These are phyloP conservation scores for Fusarium vanettenii DNA, from an alignment of 2,329 filamentous ascomycete genomes.

Conservation along the genomic window DNA sequence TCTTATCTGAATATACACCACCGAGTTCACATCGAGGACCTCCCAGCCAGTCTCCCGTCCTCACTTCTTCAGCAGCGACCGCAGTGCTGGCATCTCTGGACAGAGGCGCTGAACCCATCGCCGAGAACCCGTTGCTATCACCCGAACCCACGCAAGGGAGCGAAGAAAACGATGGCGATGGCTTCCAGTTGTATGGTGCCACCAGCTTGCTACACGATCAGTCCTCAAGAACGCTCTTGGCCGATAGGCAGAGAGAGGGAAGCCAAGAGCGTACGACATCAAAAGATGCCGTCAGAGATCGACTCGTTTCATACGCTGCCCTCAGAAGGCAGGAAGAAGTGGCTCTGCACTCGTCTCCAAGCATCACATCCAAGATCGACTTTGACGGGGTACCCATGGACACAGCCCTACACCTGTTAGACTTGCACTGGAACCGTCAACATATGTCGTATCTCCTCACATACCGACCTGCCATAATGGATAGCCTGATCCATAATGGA, in stretches of 20 bases:
- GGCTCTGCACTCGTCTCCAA: neutral
- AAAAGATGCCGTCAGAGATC: neutral
- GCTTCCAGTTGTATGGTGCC: neutral
- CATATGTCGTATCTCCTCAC: constrained; percentile 58
- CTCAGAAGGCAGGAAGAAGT: neutral
- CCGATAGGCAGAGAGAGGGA: neutral
- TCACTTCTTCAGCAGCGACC: neutral
- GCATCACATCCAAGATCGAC: constrained; percentile 45
- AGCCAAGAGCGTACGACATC: neutral
- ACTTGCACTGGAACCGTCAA: constrained; percentile 65
- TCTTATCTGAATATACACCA: neutral
- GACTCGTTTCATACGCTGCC: constrained; percentile 1
- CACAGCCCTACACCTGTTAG: constrained; percentile 62
- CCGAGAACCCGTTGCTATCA: neutral
- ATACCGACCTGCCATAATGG: constrained; percentile 65
- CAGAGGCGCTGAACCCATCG: neutral
- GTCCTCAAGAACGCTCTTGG: neutral
- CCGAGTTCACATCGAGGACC: neutral
- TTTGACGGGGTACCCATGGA: constrained; percentile 67
- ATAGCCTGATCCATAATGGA: constrained; percentile 63
- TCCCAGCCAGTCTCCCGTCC: neutral
- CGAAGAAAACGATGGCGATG: neutral
- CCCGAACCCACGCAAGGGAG: neutral
- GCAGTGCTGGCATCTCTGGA: neutral
- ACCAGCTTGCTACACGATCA: neutral